Evolutionary conservation across 352 stramenopile species (phyloP), one percentile per base, ranked within the genome.

Genomic region (Pythium dissotocum): DNA sequence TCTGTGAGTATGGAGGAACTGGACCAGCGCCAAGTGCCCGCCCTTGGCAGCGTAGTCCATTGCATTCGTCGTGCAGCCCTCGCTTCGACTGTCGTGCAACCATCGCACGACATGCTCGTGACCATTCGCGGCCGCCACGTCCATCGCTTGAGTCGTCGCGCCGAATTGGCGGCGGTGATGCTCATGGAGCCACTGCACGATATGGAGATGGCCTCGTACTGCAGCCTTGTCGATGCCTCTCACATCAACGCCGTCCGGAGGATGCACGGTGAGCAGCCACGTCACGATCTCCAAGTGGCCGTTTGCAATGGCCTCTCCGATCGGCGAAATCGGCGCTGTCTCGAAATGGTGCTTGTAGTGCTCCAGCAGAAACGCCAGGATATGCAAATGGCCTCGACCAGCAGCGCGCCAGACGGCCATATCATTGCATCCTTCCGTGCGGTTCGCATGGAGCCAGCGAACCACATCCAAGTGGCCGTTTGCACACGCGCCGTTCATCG

Each of bases 371-470:
- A 78, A 90, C 52, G 67, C 42, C 1, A 90, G 67, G 14, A 88
- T 67, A 2, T 71, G 42, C 32, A 87, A 53, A 63, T 88, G 77
- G 7, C 79, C 79, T 26, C 81, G 77, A 30, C 70, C 79, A 0
- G 85, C 83, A 9, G 85, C 82, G n/a, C 80, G 65, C 71, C 89
- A 80, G 53, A 91, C 77, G 0, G 83, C 85, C 46, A 82, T 80
- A 51, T 78, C 71, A 0, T 77, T 79, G 44, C 77, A 87, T 2
- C 77, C 77, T 68, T 87, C 80, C 0, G 18, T 63, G 9, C 77
- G 76, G 49, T 89, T 57, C 6, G 51, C 51, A 7, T 87, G 79
- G 2, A 90, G 72, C 77, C 77, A 92, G 55, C 80, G 55, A 16
- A 90, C 67, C 10, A 86, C 72, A 24, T 80, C 77, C 18, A 89